Base-by-base conservation (phyloP, 2,329 filamentous ascomycete genomes). In the Penicillium freii region DNA sequence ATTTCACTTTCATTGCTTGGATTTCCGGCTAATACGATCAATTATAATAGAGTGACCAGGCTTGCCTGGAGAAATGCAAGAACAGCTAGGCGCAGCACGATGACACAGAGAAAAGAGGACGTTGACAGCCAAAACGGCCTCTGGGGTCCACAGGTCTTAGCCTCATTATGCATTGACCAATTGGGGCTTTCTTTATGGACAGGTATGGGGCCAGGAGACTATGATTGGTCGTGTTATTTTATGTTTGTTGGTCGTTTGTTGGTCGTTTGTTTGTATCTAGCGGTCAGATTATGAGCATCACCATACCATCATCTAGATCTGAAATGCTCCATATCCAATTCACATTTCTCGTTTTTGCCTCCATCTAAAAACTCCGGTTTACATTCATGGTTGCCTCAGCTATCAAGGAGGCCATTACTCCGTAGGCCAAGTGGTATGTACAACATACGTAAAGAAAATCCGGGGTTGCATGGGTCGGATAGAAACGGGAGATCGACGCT, bases 401-500 rank as follows among this genome's bases (percentile, higher is more conserved):
- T n/a, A 11, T 19, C 13, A 10, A 27, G 13, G 17, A 25, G 34
- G 15, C 9, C n/a, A 25, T n/a, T n/a, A n/a, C n/a, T n/a, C n/a
- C n/a, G n/a, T n/a, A n/a, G n/a, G n/a, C n/a, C n/a, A n/a, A n/a
- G n/a, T 36, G 19, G 13, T 7, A 19, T 8, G 19, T 36, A 23
- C 23, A 23, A 23, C 23, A 23, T 23, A 34, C 33, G 23, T 42
- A 42, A 42, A 9, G 25, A 23, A 31, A 34, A 44, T 19, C 39
- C 15, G 27, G 19, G 15, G 38, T 51, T 34, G 17, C 39, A 44
- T 44, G 21, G 29, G 27, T 6, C n/a, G 23, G 48, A 42, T 39
- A 34, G 17, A 52, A 33, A 45, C 39, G 49, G 49, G 39, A 52
- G 38, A 52, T 45, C 39, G 39, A 44, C 39, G 7, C 38, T 42